phyloP scores from a whole-genome alignment of 805 yeast species.

The Clavispora fructus region DNA sequence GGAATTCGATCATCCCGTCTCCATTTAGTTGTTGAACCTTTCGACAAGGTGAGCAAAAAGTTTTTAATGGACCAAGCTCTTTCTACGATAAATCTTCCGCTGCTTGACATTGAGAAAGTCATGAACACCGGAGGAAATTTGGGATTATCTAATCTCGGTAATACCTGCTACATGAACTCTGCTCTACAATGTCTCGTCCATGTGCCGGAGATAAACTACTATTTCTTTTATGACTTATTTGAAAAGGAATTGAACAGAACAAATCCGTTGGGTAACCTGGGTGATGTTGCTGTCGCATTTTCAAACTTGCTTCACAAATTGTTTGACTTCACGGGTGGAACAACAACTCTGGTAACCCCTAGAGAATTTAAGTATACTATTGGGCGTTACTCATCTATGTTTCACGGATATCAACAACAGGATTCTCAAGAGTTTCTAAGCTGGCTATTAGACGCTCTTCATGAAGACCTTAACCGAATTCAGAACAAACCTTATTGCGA shows the following conservation, averaged over 20 bases:
- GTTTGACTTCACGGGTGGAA: conserved; percentile 30
- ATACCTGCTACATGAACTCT: conserved; percentile 92
- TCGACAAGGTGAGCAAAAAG: conserved; percentile 12
- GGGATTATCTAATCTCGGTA: conserved; percentile 75
- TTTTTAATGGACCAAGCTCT: conserved; percentile 21
- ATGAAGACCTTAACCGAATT: conserved; percentile 87
- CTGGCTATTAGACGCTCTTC: conserved; percentile 80
- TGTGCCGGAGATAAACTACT: conserved; percentile 74
- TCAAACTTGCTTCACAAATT: conserved; percentile 60
- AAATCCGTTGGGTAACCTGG: conserved; percentile 84
- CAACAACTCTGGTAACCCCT: conserved; percentile 44
- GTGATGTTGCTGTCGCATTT: conserved; percentile 75
- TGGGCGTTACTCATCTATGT: conserved; percentile 74
- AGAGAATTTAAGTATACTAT: conserved; percentile 71
- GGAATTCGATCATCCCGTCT: conserved; percentile 20
- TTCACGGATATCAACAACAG: conserved; percentile 80
- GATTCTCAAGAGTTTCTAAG: conserved; percentile 93
- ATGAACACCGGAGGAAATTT: conserved; percentile 35
- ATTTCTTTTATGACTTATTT: conserved; percentile 60
- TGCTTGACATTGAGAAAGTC: conserved; percentile 10
- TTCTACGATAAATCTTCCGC: neutral
- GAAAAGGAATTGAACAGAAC: conserved; percentile 61
- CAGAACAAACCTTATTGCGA: conserved; percentile 79
- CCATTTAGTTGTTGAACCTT: conserved; percentile 26
- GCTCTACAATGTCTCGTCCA: conserved; percentile 88